Conservation (phyloP, 768 basidiomycete species). For the Daedaleopsis nitida region DNA sequence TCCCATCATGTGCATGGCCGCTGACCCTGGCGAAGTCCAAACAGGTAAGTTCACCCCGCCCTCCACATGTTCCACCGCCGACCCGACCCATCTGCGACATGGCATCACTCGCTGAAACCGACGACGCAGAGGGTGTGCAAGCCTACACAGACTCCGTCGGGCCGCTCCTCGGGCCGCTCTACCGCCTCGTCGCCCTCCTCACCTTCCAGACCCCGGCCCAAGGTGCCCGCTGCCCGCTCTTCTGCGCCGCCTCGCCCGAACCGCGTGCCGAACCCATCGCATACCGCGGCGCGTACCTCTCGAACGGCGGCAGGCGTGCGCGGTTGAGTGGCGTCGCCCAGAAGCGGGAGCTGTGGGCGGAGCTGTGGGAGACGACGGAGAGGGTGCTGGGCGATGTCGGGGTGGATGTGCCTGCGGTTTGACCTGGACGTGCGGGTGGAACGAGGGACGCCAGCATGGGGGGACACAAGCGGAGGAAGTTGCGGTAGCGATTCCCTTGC, state of each 20-base stretch:
- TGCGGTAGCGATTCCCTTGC: too few relatives aligned
- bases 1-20: conserved; percentile 35
- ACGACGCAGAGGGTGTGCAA: conserved; percentile 18
- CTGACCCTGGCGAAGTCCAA: conserved; percentile 40
- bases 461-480: too few relatives aligned
- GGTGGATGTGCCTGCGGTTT: conserved; percentile 2
- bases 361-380: conserved; percentile 30
- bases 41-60: conserved; percentile 24
- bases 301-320: conserved; percentile 11
- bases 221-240: conserved; percentile 24
- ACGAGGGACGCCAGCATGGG: neutral
- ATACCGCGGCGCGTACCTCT: conserved; percentile 20
- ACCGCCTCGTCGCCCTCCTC: conserved; percentile 12
- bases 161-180: conserved; percentile 15
- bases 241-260: conserved; percentile 24
- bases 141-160: conserved; percentile 16
- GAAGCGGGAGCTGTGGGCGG: conserved; percentile 12
- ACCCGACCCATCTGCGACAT: too few relatives aligned
- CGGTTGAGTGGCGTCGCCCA: conserved; percentile 2
- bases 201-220: conserved; percentile 11
- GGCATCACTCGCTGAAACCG: too few relatives aligned
- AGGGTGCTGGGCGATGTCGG: conserved; percentile 14
- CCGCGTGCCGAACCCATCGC: conserved; percentile 8
- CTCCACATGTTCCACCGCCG: too few relatives aligned
- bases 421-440: neutral